phyloP scores from a whole-genome alignment of 1,139 yeast genomes.

The Candida gigantensis region DNA sequence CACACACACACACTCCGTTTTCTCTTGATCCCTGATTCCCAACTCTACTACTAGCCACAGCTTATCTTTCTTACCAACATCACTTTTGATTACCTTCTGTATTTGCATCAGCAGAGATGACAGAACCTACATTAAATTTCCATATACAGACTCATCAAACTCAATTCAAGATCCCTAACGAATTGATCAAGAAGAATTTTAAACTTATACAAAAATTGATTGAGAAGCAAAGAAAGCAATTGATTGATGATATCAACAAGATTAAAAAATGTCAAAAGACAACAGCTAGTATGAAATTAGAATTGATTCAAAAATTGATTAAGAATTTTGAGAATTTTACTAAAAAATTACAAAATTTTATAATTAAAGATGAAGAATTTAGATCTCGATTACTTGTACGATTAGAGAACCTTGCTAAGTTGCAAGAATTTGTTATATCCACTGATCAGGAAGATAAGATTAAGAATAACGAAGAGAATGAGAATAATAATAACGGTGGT shows the following conservation, averaged over 20 bases:
- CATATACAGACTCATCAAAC: slow-evolving; percentile 48
- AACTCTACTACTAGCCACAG: background rate
- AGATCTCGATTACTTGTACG: slow-evolving; percentile 50
- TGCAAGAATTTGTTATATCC: slow-evolving; percentile 23
- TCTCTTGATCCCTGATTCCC: background rate
- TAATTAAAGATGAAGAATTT: slow-evolving; percentile 51
- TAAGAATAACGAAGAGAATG: slow-evolving; percentile 6
- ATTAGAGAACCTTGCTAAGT: slow-evolving; percentile 38
- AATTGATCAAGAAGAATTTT: slow-evolving; percentile 58
- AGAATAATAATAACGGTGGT: slow-evolving; percentile 10
- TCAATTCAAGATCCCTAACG: slow-evolving; percentile 63
- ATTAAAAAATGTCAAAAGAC: slow-evolving; percentile 30
- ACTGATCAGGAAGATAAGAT: slow-evolving; percentile 5
- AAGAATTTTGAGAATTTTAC: slow-evolving; percentile 49
- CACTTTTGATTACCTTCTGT: background rate
- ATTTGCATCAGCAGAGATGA: slow-evolving; percentile 24
- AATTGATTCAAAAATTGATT: slow-evolving; percentile 40
- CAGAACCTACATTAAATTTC: slow-evolving; percentile 44
- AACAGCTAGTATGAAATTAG: slow-evolving; percentile 28
- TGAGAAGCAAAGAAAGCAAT: slow-evolving; percentile 52
- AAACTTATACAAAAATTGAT: slow-evolving; percentile 55
- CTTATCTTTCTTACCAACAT: background rate
- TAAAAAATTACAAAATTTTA: slow-evolving; percentile 39
- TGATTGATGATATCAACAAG: slow-evolving; percentile 39
- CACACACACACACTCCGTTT: background rate